Evolutionary conservation across 108 stramenopile genomes (phyloP).

Genomic region (Pseudonitzschia delicatissima): DNA sequence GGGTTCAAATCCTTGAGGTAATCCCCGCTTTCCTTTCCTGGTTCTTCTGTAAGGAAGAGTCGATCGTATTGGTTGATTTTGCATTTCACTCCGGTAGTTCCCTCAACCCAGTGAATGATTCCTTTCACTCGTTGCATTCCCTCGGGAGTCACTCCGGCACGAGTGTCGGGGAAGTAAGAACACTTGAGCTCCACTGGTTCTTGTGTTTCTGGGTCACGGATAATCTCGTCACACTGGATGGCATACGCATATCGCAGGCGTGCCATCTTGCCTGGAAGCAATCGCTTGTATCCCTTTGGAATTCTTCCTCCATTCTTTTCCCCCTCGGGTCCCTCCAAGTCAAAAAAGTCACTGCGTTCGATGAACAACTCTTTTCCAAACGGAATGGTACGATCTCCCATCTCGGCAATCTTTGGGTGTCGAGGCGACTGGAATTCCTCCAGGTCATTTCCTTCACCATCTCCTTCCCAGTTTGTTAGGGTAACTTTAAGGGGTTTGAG

Average conservation of each 20-base stretch:
- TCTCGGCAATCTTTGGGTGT: constrained; percentile 78
- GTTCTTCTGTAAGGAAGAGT: constrained; percentile 80
- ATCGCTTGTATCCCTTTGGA: constrained; percentile 88
- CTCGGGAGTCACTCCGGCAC: constrained; percentile 81
- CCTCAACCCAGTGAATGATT: constrained; percentile 92
- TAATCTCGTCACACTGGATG: constrained; percentile 76
- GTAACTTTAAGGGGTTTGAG: constrained; percentile 83
- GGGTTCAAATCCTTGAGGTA: constrained; percentile 81
- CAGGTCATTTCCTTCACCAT: constrained; percentile 15
- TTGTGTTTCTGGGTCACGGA: constrained; percentile 67
- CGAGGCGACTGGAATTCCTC: constrained; percentile 72
- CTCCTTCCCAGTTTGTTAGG: constrained; percentile 78
- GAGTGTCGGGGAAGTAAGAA: constrained; percentile 70
- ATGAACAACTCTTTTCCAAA: constrained; percentile 82
- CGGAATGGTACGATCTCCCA: constrained; percentile 75
- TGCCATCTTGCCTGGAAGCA: constrained; percentile 69
- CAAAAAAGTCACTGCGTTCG: constrained; percentile 87
- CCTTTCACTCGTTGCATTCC: constrained; percentile 82
- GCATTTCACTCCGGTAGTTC: constrained; percentile 54
- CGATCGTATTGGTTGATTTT: constrained; percentile 85
- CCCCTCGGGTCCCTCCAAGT: constrained; percentile 79
- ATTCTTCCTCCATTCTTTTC: constrained; percentile 47
- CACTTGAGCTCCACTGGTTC: constrained; percentile 77
- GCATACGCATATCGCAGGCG: constrained; percentile 90
- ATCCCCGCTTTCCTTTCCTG: constrained; percentile 76